Evolutionary conservation across 352 stramenopile genomes (phyloP), one percentile per base, ranked within the genome.

Genomic region (Pythium periplocum): DNA sequence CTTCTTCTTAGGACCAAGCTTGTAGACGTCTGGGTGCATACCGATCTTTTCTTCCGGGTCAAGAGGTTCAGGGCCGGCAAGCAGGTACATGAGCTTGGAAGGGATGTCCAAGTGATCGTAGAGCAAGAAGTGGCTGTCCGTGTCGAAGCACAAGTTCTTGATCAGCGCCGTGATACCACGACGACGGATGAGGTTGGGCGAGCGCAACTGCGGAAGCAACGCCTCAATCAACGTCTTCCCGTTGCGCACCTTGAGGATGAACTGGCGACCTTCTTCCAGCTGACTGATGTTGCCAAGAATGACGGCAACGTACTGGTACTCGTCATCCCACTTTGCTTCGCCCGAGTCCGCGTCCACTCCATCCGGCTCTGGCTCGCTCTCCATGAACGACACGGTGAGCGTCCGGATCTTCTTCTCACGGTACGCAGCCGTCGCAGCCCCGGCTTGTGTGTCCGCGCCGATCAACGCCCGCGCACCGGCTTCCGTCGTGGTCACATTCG

Each of bases 141-240:
- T 76, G 73, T 95, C 83, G 56, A 95, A 95, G 68, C 82, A 91
- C 52, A 95, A 62, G 66, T 95, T 95, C 59, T 86, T 86, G 26
- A 93, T 55, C 4, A 75, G 68, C 47, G 78, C 69, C 3, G 75
- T 58, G 41, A 92, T 69, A 41, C 84, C 84, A 46, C 81, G 84
- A 46, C 84, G 83, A 48, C 84, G 82, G 46, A 93, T 69, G 1
- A 90, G 78, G 56, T 93, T 95, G 10, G 82, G 79, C 32, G 84
- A 95, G 45, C 83, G 82, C 48, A 95, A 55, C 41, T 95, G 83
- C 17, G 81, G 69, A 51, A 95, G 52, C 2, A 95, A 68, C 42
- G 75, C 72, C 48, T 73, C 66, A 10, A 82, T 66, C 4, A 95
- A 66, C 12, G 81, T 83, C 61, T 77, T 86, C 46, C 64, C 78